phyloP scores from a whole-genome alignment of 83 land plant genomes.

The Larix sibirica region DNA sequence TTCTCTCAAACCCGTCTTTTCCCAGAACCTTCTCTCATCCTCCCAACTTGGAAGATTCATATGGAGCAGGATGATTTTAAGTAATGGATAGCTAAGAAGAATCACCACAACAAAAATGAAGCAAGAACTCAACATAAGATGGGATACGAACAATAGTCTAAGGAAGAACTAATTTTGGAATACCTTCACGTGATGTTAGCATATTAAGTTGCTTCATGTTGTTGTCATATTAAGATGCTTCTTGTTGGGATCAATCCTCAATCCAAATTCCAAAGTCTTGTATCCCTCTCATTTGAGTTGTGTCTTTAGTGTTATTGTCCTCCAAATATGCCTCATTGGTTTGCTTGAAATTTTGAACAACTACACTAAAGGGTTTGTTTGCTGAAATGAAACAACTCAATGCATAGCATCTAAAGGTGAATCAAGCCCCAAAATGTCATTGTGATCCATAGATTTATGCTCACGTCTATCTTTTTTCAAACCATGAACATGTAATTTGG shows the following conservation, averaged over 20 bases:
- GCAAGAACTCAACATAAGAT: too few species aligned
- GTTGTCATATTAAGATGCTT: not conserved
- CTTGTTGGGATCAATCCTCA: conserved; percentile 17
- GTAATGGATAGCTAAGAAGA: too few species aligned
- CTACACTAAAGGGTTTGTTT: conserved; percentile 20
- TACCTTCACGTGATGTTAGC: conserved; percentile 2
- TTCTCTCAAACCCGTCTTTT: too few species aligned
- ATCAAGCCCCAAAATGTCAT: conserved; percentile 11
- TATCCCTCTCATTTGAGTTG: conserved; percentile 73
- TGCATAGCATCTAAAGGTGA: conserved; percentile 33
- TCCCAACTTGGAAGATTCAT: too few species aligned
- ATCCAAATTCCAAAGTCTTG: conserved; percentile 60
- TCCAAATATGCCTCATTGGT: conserved; percentile 39
- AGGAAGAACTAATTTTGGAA: conserved; percentile 18
- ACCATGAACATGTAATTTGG: conserved; percentile 13
- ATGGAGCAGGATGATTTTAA: too few species aligned
- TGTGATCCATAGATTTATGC: conserved; percentile 18
- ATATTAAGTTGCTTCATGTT: too few species aligned
- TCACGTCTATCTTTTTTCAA: conserved; percentile 16
- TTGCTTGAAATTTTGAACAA: conserved; percentile 17
- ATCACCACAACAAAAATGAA: too few species aligned
- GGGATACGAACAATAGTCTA: conserved; percentile 27
- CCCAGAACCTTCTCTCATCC: too few species aligned
- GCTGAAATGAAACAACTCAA: conserved; percentile 45
- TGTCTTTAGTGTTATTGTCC: conserved; percentile 48